Evolutionary conservation across 2,329 filamentous ascomycete genomes (phyloP).

Genomic region (Penicillium sp.): DNA sequence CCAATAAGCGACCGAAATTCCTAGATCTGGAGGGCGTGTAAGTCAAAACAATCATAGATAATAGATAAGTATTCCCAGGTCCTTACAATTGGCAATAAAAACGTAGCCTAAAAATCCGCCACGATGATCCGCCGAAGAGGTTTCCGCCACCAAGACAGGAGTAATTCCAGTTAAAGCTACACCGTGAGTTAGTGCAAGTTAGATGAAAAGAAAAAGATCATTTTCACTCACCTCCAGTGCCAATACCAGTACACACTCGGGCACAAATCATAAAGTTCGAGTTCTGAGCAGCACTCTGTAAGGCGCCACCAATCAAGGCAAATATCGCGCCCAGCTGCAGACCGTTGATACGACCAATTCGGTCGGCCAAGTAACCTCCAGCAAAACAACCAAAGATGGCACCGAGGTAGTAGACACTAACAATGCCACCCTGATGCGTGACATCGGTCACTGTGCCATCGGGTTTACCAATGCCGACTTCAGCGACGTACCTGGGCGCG

Average conservation of each 20-base stretch:
- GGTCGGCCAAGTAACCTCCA: constrained; percentile 50
- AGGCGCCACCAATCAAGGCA: constrained; percentile 47
- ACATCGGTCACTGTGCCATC: constrained; percentile 47
- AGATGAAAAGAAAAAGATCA: neutral
- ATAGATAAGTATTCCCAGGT: no score
- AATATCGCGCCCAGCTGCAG: constrained; percentile 47
- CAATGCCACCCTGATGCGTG: constrained; percentile 50
- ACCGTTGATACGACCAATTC: constrained; percentile 51
- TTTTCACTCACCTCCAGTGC: constrained; percentile 42
- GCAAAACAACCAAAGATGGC: constrained; percentile 49
- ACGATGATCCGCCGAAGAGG: constrained; percentile 45
- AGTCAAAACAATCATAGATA: neutral
- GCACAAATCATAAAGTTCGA: constrained; percentile 49
- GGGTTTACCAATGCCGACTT: constrained; percentile 43
- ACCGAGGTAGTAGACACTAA: constrained; percentile 52
- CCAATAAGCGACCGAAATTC: constrained; percentile 43
- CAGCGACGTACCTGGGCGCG: constrained; percentile 34
- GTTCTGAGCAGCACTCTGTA: constrained; percentile 45
- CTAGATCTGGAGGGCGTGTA: constrained; percentile 34
- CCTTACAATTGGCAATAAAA: constrained; percentile 49
- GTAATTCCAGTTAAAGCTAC: constrained; percentile 46
- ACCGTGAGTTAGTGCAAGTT: constrained; percentile 10
- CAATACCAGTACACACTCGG: constrained; percentile 49
- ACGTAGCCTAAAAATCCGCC: constrained; percentile 47
- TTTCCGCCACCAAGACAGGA: constrained; percentile 48